phyloP scores from a whole-genome alignment of 139 green algal genomes.

The Astrephomene gubernaculifera region DNA sequence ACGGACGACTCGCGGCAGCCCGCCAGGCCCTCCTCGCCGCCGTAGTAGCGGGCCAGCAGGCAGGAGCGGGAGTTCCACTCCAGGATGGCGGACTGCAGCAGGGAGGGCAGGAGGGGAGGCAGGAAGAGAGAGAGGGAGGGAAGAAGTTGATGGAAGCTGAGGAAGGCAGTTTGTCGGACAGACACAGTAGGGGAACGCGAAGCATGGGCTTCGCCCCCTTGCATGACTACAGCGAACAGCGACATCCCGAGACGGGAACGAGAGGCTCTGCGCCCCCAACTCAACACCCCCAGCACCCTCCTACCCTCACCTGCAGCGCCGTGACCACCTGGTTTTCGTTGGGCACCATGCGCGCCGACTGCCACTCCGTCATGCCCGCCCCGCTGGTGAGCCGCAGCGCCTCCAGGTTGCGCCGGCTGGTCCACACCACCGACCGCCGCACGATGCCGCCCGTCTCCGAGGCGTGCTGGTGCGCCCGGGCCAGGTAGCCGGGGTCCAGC shows the following conservation, averaged over 20 bases:
- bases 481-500: slow-evolving; percentile 39
- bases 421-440: slow-evolving; percentile 33
- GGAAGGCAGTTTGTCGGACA: no score
- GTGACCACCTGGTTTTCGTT: slow-evolving; percentile 37
- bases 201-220: no score
- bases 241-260: no score
- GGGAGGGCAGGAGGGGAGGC: neutral
- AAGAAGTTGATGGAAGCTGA: no score
- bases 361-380: slow-evolving; percentile 37
- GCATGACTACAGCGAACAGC: no score
- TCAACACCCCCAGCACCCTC: neutral
- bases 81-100: slow-evolving; percentile 19
- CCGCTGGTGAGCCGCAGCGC: slow-evolving; percentile 30
- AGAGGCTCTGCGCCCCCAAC: no score
- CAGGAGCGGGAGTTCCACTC: slow-evolving; percentile 37
- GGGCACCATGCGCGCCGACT: slow-evolving; percentile 37
- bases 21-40: slow-evolving; percentile 19
- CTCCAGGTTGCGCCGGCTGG: slow-evolving; percentile 40
- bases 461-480: slow-evolving; percentile 31
- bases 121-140: no score
- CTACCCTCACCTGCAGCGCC: slow-evolving; percentile 16
- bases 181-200: no score
- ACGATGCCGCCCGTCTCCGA: slow-evolving; percentile 26
- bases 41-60: slow-evolving; percentile 40
- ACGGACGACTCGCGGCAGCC: slow-evolving; percentile 16